Evolutionary conservation across 2,329 filamentous ascomycete species (phyloP).

Genomic region (Verticillium dahliae): DNA sequence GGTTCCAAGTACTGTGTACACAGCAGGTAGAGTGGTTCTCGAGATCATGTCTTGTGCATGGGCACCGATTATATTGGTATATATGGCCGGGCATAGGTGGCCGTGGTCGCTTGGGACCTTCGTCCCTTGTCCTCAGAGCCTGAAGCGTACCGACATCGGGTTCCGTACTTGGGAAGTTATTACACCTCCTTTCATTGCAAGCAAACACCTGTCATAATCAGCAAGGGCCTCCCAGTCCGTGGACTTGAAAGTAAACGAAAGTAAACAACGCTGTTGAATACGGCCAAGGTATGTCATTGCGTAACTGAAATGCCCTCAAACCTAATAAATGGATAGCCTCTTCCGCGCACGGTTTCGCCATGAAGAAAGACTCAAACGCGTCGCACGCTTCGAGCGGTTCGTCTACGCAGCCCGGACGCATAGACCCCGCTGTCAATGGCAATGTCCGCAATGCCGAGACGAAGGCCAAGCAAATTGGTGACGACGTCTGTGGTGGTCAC

Average conservation of each 20-base stretch:
- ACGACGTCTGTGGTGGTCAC: neutral
- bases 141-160: neutral
- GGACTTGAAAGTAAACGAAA: no score
- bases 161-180: neutral
- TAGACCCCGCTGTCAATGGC: neutral
- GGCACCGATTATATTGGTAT: neutral
- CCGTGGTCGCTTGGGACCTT: neutral
- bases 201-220: no score
- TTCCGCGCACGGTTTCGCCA: neutral
- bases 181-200: no score
- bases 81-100: neutral
- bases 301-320: neutral
- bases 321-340: neutral
- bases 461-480: neutral
- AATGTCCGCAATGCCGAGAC: neutral
- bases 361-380: neutral
- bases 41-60: neutral
- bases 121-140: neutral
- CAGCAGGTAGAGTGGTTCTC: neutral
- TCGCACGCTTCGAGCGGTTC: neutral
- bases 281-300: no score
- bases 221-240: no score
- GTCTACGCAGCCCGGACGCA: neutral
- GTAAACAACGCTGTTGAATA: no score
- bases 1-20: neutral